These are phyloP conservation scores for Tricholoma bakamatsutake DNA, from an alignment of 768 basidiomycete genomes.

Conservation along the genomic window DNA sequence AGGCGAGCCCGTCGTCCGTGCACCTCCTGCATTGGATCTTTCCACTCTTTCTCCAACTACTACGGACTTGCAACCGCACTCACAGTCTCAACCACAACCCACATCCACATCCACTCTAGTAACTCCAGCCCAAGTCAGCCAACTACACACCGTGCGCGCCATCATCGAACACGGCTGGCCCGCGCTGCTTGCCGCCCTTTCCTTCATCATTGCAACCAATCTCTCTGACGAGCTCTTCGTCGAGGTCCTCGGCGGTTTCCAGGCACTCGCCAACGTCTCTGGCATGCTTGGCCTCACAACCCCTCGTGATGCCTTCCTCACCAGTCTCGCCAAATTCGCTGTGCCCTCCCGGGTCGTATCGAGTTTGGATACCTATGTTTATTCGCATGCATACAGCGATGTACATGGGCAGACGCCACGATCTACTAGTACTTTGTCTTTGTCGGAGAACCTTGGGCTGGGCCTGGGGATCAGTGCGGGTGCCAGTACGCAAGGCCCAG, in stretches of 20 bases:
- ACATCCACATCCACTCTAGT: background rate
- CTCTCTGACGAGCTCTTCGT: slow-evolving; percentile 90
- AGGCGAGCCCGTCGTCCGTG: slow-evolving; percentile 59
- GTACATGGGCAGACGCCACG: slow-evolving; percentile 43
- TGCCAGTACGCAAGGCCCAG: slow-evolving; percentile 51
- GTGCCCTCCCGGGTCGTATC: slow-evolving; percentile 90
- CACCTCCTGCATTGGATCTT: slow-evolving; percentile 70
- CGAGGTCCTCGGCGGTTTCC: slow-evolving; percentile 76
- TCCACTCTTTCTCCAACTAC: slow-evolving; percentile 38
- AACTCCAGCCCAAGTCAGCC: slow-evolving; percentile 13
- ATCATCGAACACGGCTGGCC: slow-evolving; percentile 93
- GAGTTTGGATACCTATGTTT: slow-evolving; percentile 56
- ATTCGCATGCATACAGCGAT: slow-evolving; percentile 18
- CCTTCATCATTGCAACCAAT: slow-evolving; percentile 85
- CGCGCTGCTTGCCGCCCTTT: slow-evolving; percentile 82
- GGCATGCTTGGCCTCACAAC: slow-evolving; percentile 85
- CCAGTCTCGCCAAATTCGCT: slow-evolving; percentile 82
- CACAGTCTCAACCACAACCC: background rate
- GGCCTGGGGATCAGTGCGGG: slow-evolving; percentile 15
- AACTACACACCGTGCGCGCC: slow-evolving; percentile 59
- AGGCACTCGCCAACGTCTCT: slow-evolving; percentile 80
- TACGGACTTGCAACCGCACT: slow-evolving; percentile 40
- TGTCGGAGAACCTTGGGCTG: slow-evolving; percentile 68
- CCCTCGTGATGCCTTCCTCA: slow-evolving; percentile 91
- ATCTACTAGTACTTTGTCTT: slow-evolving; percentile 36